Evolutionary conservation across 1,284 basidiomycete species (phyloP), one percentile per base, ranked within the genome.

Genomic region (Cryptococcus sp.): DNA sequence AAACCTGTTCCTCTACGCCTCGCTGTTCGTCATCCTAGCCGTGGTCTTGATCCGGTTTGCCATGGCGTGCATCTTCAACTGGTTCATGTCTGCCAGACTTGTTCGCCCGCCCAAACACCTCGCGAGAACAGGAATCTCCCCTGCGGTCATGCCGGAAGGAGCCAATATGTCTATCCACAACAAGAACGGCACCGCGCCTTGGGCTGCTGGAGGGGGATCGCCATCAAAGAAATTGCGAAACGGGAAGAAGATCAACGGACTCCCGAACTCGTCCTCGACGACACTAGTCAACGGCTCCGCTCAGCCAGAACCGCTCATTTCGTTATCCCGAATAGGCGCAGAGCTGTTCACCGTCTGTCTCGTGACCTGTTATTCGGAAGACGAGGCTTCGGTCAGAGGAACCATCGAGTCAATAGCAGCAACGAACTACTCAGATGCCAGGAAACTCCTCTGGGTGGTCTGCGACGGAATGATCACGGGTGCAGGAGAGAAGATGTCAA

Each of bases 381-480:
- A 93, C 56, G 89, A 92, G 76, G 93, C 93, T 44, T 93, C 91
- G 0, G 83, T 99, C 66, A 84, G 90, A 50, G 90, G 88, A 3
- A 99, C 96, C 0, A 84, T 98, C 57, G 93, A 98, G 75, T 91
- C 92, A 6, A 93, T 99, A 58, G 91, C 93, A 0, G 81, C 81
- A 45, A 97, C 94, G 0, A 88, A 86, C 4, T 99, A 98, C 78
- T 91, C 92, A 8, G 94, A 98, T 78, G 82, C 85, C 41, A 84
- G 94, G 56, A 99, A 99, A 77, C 82, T 99, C 20, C 79, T 99
- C 44, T 96, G 97, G 75, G 83, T 99, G 57, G 88, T 99, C 8
- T 95, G 94, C 40, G 96, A 99, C 77, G 96, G 96, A 5, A 98
- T 99, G 92, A 93, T 99, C 66, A 99, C 95, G 0, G 96, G 96